Evolutionary conservation across 2,329 filamentous ascomycete genomes (phyloP), one percentile per base, ranked within the genome.

Genomic region (Pyricularia grisea): DNA sequence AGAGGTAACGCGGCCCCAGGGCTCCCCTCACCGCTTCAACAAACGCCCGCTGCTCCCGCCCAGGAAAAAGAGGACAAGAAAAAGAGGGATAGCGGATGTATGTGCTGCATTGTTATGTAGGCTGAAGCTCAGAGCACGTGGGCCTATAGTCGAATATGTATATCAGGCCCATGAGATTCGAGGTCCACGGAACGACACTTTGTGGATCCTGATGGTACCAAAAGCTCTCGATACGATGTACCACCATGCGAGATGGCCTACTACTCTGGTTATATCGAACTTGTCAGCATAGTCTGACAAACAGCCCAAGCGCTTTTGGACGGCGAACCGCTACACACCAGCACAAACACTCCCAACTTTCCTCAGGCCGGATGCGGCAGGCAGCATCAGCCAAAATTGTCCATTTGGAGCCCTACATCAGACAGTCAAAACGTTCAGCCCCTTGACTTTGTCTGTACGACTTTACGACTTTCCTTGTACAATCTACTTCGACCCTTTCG

Each of bases 81-180:
- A 2, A 36, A 83, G 73, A 83, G 87, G 73, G 83, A 87, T 74
- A 85, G 83, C 72, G 85, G 87, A 12, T 90, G 90, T 73, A 88
- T 87, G 70, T 91, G 90, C 78, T 93, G 91, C 78, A 82, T 92
- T 71, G 85, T 94, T 73, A 93, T 93, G 91, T 93, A 50, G 42
- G 17, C 42, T 50, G 42, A 50, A 50, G 42, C 17, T n/a, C 20
- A 36, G 42, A 17, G 17, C 17, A 50, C 17, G n/a, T 1, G 42
- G 42, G 17, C n/a, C n/a, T 50, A n/a, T 10, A 7, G 14, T 50
- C 20, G 20, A 20, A 50, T 50, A 50, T n/a, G 20, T 50, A n/a
- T 42, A 42, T 50, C 17, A 20, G 42, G 42, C 17, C 20, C 42
- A 50, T 20, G 42, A 17, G 42, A 50, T n/a, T 50, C 20, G 17